phyloP scores from a whole-genome alignment of 2,329 filamentous ascomycete genomes.

The Xylaria polymorpha region DNA sequence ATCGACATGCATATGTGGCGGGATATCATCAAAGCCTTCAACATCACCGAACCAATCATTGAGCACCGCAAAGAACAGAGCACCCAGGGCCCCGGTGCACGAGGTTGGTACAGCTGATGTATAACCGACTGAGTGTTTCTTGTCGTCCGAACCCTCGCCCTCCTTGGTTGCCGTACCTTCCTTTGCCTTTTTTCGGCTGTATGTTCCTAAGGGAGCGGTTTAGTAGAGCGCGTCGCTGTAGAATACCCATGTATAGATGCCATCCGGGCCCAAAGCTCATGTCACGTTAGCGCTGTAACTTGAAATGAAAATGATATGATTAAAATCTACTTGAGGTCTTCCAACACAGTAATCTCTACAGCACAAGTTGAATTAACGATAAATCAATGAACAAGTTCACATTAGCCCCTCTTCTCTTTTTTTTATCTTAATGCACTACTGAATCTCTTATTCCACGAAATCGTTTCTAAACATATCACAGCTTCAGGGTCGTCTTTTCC shows the following conservation, averaged over 20 bases:
- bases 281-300: constrained; percentile 10
- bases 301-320: constrained; percentile 25
- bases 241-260: constrained; percentile 26
- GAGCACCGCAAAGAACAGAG: constrained; percentile 76
- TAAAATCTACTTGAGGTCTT: background rate
- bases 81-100: constrained; percentile 62
- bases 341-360: background rate
- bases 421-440: background rate
- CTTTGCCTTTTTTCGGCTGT: background rate
- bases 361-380: background rate
- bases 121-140: background rate
- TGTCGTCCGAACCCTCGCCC: background rate
- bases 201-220: background rate
- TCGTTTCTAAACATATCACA: background rate
- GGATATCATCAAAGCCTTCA: constrained; percentile 78
- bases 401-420: background rate
- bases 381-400: background rate
- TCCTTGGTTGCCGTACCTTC: background rate
- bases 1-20: constrained; percentile 89
- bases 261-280: constrained; percentile 23
- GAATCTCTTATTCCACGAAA: background rate
- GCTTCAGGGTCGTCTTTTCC: background rate
- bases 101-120: constrained; percentile 73
- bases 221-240: constrained; percentile 14
- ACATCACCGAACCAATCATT: constrained; percentile 84